Percentiles rank a stretch among this genome's conserved stretches.
phyloP scores from a whole-genome alignment of 139 green algal species.

The Chlamydomonas asymmetrica region DNA sequence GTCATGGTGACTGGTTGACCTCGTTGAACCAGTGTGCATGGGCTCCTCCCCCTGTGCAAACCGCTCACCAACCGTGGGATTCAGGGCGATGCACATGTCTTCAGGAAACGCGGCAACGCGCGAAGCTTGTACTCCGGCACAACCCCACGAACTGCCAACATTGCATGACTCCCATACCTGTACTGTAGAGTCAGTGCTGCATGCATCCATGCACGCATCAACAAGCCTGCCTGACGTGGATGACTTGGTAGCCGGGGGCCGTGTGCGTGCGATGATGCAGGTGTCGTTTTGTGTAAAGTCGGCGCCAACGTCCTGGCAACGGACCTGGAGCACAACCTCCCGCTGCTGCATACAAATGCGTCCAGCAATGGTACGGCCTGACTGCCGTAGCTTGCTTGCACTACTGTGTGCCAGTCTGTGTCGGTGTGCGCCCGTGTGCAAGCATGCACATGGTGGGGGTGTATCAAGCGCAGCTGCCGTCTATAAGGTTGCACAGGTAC shows the following conservation, averaged over 20 bases:
- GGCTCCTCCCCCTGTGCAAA: neutral
- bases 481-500: neutral
- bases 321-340: slow-evolving; percentile 64
- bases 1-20: neutral
- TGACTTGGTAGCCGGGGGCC: too few species aligned
- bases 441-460: neutral
- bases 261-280: too few species aligned
- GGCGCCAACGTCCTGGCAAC: slow-evolving; percentile 53
- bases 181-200: too few species aligned
- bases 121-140: too few species aligned
- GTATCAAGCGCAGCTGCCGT: neutral
- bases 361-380: slow-evolving; percentile 46
- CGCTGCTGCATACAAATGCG: slow-evolving; percentile 57
- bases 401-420: too few species aligned
- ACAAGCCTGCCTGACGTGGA: too few species aligned
- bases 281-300: slow-evolving; percentile 43
- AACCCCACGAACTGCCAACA: too few species aligned
- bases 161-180: too few species aligned
- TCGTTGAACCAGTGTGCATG: neutral
- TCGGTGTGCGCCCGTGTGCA: neutral
- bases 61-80: too few species aligned
- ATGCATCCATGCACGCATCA: too few species aligned
- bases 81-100: too few species aligned
- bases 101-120: slow-evolving; percentile 7
- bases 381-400: neutral